These are phyloP conservation scores for Platanthera guangdongensis DNA, from an alignment of 106 monocot genomes.

Conservation along the genomic window DNA sequence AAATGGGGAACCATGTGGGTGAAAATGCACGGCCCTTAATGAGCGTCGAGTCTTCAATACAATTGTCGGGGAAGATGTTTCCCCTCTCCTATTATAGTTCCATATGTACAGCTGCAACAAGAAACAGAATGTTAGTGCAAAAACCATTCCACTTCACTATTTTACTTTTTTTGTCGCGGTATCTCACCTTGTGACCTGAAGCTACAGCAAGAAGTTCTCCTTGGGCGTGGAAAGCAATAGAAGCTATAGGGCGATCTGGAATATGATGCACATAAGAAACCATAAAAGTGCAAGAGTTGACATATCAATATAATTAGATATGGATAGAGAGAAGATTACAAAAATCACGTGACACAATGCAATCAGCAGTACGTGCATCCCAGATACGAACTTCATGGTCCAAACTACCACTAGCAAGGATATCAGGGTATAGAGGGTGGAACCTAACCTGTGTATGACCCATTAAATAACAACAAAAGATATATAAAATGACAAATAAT, in stretches of 20 bases:
- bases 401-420: slow-evolving; percentile 97
- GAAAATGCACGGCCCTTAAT: slow-evolving; percentile 95
- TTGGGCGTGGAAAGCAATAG: slow-evolving; percentile 95
- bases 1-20: slow-evolving; percentile 85
- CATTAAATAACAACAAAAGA: slow-evolving; percentile 2
- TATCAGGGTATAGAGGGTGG: slow-evolving; percentile 76
- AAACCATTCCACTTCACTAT: not conserved
- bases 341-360: slow-evolving; percentile 77
- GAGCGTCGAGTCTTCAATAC: slow-evolving; percentile 88
- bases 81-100: slow-evolving; percentile 77
- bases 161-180: not conserved
- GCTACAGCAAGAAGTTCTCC: slow-evolving; percentile 97
- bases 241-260: slow-evolving; percentile 93
- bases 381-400: slow-evolving; percentile 96
- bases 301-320: not conserved
- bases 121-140: not conserved
- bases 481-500: not conserved
- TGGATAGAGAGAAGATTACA: slow-evolving; percentile 35
- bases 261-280: not conserved
- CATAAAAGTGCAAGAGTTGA: not conserved
- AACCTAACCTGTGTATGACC: slow-evolving; percentile 70
- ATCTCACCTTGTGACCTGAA: slow-evolving; percentile 86
- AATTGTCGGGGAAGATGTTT: slow-evolving; percentile 55
- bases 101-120: slow-evolving; percentile 75
- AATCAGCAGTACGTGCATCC: slow-evolving; percentile 79